Evolutionary conservation across 2,329 filamentous ascomycete genomes (phyloP), one percentile per base, ranked within the genome.

Genomic region (Trematosphaeria pertusa): DNA sequence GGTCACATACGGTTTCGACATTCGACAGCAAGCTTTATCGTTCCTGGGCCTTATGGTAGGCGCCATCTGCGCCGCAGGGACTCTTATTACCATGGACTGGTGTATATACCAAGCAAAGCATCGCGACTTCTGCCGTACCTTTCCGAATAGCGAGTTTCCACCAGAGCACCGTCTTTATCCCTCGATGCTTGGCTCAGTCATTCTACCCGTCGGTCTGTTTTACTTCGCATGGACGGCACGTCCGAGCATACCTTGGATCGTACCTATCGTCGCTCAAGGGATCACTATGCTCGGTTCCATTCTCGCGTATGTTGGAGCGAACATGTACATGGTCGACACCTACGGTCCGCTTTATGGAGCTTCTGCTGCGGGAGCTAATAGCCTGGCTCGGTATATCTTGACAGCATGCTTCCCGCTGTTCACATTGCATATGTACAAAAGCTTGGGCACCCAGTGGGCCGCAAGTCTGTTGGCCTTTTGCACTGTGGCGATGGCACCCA

Each of bases 271-370:
- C 1, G 81, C 79, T 0, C 80, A 76, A 0, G 60, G 66, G 2
- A 54, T 80, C 0, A 73, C 82, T 6, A 80, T 79, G 0, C 56
- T 72, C 17, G 72, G 71, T 54, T 74, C 63, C 57, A 58, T 67
- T 0, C 39, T 65, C 5, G 34, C 64, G 5, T 67, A 61, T 49
- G 53, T 65, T 18, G 77, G 77, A 4, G 71, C 85, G 35, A 78
- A 84, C 63, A 87, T 84, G 70, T 89, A 88, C 69, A 78, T 89
- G 10, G 82, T 89, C 50, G 87, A 89, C 61, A 74, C 83, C 5
- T 85, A 67, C 49, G 38, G 85, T 52, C 1, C 67, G 62, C 31
- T 58, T 61, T n/a, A 8, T 12, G 24, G 24, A 8, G 64, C 64
- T n/a, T 65, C 61, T 12, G 62, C 58, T 3, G 15, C 14, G 14